A percentile compares a stretch with the other conserved stretches of the same genome.
Evolutionary conservation across 2,329 filamentous ascomycete genomes (phyloP).

Genomic region (Cladophialophora exuberans): DNA sequence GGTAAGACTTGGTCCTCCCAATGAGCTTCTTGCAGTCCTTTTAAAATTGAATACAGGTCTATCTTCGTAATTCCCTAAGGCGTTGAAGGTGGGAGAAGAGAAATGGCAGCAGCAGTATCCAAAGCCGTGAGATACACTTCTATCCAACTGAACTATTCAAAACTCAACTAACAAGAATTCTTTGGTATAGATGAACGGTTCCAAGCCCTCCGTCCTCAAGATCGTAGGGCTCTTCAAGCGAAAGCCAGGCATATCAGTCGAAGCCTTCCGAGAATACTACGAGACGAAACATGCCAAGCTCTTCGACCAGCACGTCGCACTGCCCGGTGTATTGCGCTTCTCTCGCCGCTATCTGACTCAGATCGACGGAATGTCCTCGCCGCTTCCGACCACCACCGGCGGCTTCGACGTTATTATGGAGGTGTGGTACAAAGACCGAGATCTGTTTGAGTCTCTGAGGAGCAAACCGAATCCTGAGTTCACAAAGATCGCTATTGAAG

Average conservation of each 20-base stretch:
- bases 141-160: not conserved
- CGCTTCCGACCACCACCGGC: constrained; percentile 14
- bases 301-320: constrained; percentile 15
- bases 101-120: too few relatives aligned
- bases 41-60: too few relatives aligned
- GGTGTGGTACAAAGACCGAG: constrained; percentile 20
- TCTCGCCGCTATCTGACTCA: constrained; percentile 20
- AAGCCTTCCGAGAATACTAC: constrained; percentile 20
- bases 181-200: not conserved
- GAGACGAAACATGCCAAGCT: constrained; percentile 18
- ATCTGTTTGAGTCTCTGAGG: constrained; percentile 18
- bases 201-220: constrained; percentile 16
- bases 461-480: constrained; percentile 14
- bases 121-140: constrained; percentile 5
- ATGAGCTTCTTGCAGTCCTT: too few relatives aligned
- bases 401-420: constrained; percentile 23
- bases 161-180: not conserved
- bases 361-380: constrained; percentile 19
- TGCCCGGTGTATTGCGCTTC: constrained; percentile 19
- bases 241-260: constrained; percentile 14
- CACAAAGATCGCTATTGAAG: constrained; percentile 15
- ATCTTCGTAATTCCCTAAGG: too few relatives aligned
- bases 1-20: too few relatives aligned
- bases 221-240: constrained; percentile 19
- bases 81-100: too few relatives aligned